A percentile compares a stretch with the other conserved stretches of the same genome.
These are phyloP conservation scores for Fagus crenata DNA, from an alignment of 306 rosid species.

Conservation along the genomic window DNA sequence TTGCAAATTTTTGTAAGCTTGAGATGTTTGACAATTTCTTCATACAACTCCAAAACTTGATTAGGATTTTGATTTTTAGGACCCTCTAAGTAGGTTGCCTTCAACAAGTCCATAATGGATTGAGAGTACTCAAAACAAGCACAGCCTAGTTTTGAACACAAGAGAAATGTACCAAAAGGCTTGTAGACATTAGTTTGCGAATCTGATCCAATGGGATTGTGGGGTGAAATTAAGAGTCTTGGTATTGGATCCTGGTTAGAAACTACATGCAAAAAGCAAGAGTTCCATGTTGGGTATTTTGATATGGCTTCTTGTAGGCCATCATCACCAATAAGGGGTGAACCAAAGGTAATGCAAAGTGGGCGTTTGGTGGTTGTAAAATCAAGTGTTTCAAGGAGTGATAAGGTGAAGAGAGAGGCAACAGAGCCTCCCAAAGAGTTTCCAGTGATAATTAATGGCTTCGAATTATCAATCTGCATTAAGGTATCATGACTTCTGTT, in stretches of 20 bases:
- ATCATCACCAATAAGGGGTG: slow-evolving; percentile 59
- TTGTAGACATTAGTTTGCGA: slow-evolving; percentile 1
- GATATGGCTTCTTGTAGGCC: slow-evolving; percentile 40
- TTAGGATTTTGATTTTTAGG: slow-evolving; percentile 1
- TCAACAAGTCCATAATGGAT: slow-evolving; percentile 32
- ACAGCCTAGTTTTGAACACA: slow-evolving; percentile 43
- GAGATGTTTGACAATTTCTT: slow-evolving; percentile 36
- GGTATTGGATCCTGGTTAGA: slow-evolving; percentile 49
- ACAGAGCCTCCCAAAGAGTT: slow-evolving; percentile 58
- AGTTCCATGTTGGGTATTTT: slow-evolving; percentile 48
- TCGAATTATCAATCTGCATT: slow-evolving; percentile 26
- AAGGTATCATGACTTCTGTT: neutral
- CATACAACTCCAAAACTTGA: slow-evolving; percentile 31
- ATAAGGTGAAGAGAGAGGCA: slow-evolving; percentile 69
- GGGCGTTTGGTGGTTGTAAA: slow-evolving; percentile 41
- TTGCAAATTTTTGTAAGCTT: slow-evolving; percentile 13
- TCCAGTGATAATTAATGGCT: slow-evolving; percentile 53
- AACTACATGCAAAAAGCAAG: slow-evolving; percentile 65
- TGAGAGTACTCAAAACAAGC: slow-evolving; percentile 52
- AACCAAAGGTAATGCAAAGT: slow-evolving; percentile 75
- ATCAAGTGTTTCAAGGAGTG: slow-evolving; percentile 36
- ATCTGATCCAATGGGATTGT: too few relatives aligned
- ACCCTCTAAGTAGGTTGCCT: neutral
- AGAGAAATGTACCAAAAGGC: slow-evolving; percentile 69
- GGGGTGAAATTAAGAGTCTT: slow-evolving; percentile 5